phyloP scores from a whole-genome alignment of 179 eudicot genomes.

The Beta macrorhiza region DNA sequence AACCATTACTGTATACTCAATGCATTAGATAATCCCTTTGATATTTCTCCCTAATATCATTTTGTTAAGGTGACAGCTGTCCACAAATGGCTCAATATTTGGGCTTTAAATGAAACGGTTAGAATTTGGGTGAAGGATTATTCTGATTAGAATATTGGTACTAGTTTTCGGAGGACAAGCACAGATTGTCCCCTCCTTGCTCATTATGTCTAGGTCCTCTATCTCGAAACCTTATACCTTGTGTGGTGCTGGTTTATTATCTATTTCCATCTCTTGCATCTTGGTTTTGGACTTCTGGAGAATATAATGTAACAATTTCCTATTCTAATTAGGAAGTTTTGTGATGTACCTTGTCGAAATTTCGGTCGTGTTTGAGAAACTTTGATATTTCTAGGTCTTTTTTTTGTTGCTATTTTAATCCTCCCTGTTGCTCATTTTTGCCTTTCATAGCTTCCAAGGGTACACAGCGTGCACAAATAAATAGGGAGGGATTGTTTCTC shows the following conservation, averaged over 20 bases:
- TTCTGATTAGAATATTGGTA: background rate
- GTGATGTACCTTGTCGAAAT: background rate
- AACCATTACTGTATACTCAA: background rate
- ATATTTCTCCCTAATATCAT: background rate
- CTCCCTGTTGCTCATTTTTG: background rate
- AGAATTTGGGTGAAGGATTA: background rate
- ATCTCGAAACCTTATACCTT: background rate
- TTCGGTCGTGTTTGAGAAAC: background rate
- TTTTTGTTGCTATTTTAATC: background rate
- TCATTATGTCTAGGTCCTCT: background rate
- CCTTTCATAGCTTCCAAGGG: background rate
- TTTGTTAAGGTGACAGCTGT: background rate
- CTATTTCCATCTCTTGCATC: background rate
- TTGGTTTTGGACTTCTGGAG: background rate
- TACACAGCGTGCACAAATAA: background rate
- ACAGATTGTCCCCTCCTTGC: background rate
- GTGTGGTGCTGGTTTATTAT: background rate
- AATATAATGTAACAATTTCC: background rate
- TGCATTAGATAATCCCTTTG: background rate
- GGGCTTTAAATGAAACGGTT: background rate
- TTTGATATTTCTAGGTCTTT: background rate
- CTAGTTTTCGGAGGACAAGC: background rate
- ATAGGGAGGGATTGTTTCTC: background rate
- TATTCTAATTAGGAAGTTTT: background rate
- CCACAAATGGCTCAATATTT: background rate